phyloP scores from a whole-genome alignment of 192 early-diverging fungal species.

The Kickxella alabastrina region DNA sequence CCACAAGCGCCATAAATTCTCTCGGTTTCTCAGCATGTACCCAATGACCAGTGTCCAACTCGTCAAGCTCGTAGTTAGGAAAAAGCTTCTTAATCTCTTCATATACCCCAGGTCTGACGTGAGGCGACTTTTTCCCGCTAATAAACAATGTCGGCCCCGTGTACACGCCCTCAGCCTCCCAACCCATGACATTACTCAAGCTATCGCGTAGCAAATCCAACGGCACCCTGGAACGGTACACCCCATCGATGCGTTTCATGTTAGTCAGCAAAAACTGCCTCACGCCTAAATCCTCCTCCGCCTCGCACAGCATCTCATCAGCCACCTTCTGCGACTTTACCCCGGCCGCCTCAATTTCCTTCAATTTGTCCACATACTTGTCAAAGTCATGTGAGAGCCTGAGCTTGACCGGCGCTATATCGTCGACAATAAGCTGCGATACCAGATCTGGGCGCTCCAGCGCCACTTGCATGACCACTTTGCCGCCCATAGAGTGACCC shows the following conservation, averaged over 20 bases:
- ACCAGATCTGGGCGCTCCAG: slow-evolving; percentile 52
- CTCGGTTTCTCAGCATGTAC: slow-evolving; percentile 72
- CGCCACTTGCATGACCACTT: slow-evolving; percentile 69
- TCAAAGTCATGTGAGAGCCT: slow-evolving; percentile 56
- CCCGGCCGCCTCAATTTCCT: slow-evolving; percentile 52
- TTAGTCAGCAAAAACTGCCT: slow-evolving; percentile 91
- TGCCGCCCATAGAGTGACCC: slow-evolving; percentile 93
- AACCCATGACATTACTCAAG: slow-evolving; percentile 52
- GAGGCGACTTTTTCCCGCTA: slow-evolving; percentile 64
- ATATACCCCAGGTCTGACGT: slow-evolving; percentile 57
- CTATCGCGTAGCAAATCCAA: slow-evolving; percentile 62
- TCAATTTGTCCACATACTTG: slow-evolving; percentile 56
- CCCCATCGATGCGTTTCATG: slow-evolving; percentile 56
- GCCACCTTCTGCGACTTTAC: slow-evolving; percentile 58
- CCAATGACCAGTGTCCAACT: slow-evolving; percentile 90
- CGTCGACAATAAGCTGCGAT: slow-evolving; percentile 64
- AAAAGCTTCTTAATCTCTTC: slow-evolving; percentile 66
- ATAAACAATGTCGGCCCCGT: slow-evolving; percentile 75
- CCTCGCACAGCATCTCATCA: slow-evolving; percentile 55
- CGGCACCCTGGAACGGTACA: slow-evolving; percentile 70
- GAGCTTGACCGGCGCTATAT: slow-evolving; percentile 59
- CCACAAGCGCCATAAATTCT: slow-evolving; percentile 59
- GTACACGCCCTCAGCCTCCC: slow-evolving; percentile 51
- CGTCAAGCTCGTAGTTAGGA: slow-evolving; percentile 60
- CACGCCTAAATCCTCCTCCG: slow-evolving; percentile 54